Conservation (phyloP, 2,329 filamentous ascomycete species). For the Cadophora sp. region DNA sequence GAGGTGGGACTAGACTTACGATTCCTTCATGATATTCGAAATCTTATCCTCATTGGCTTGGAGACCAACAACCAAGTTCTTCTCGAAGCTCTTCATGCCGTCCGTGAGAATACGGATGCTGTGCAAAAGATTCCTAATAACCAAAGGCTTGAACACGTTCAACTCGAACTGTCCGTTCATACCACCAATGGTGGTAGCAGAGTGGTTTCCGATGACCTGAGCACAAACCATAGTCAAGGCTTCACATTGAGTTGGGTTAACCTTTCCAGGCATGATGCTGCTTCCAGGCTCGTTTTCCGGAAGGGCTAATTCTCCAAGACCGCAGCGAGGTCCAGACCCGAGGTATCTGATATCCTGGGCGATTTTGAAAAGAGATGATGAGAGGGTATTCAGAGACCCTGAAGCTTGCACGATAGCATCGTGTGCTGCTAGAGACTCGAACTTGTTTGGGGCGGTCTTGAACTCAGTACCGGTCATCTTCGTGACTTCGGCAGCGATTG, state of each 20-base stretch:
- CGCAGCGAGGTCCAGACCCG: conserved; percentile 93
- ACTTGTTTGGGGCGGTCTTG: conserved; percentile 98
- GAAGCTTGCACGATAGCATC: conserved; percentile 95
- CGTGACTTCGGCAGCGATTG: conserved; percentile 86
- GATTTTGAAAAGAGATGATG: conserved; percentile 93
- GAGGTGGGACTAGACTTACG: conserved; percentile 59
- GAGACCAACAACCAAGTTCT: conserved; percentile 87
- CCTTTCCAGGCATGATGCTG: conserved; percentile 99
- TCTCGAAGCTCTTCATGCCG: conserved; percentile 93
- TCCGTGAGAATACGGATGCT: conserved; percentile 87
- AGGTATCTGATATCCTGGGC: conserved; percentile 98
- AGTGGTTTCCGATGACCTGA: conserved; percentile 98
- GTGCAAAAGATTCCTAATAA: conserved; percentile 95
- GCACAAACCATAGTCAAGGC: conserved; percentile 96
- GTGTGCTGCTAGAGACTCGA: conserved; percentile 94
- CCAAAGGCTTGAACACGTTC: conserved; percentile 97
- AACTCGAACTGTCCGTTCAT: conserved; percentile 99
- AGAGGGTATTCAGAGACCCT: conserved; percentile 91
- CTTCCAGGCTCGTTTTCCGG: conserved; percentile 98
- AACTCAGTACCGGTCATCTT: conserved; percentile 94
- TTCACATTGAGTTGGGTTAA: conserved; percentile 99
- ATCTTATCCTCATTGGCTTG: conserved; percentile 96
- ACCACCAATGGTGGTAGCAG: conserved; percentile 89
- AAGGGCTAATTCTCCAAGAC: conserved; percentile 89
- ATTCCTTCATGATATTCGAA: conserved; percentile 87